Conservation (phyloP, 805 yeast genomes). For the Cyberlindnera saturnus region DNA sequence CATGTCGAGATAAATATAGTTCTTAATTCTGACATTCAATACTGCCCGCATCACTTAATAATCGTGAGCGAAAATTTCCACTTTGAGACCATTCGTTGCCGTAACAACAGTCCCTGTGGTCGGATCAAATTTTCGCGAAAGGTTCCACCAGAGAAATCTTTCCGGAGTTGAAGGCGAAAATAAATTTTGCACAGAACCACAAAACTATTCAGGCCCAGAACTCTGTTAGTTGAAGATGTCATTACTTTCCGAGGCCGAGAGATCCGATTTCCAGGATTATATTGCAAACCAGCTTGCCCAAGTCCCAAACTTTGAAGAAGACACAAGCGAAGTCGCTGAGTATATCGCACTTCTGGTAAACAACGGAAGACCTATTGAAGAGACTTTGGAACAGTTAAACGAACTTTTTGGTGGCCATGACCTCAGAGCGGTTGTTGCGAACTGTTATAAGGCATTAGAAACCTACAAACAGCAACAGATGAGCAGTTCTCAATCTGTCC, state of each 20-base stretch:
- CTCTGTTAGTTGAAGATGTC: slow-evolving; percentile 3
- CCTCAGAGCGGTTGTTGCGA: slow-evolving; percentile 49
- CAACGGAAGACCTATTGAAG: slow-evolving; percentile 56
- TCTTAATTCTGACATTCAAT: too few relatives aligned
- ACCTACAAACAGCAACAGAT: slow-evolving; percentile 21
- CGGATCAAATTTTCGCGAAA: too few relatives aligned
- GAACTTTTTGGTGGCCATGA: slow-evolving; percentile 57
- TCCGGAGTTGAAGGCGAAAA: too few relatives aligned
- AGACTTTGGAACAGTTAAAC: slow-evolving; percentile 54
- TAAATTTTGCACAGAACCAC: background rate
- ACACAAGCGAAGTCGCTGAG: slow-evolving; percentile 62
- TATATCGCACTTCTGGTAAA: slow-evolving; percentile 66
- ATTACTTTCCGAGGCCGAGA: slow-evolving; percentile 24
- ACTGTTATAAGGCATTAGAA: slow-evolving; percentile 52
- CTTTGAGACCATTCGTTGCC: too few relatives aligned
- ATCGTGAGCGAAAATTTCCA: too few relatives aligned
- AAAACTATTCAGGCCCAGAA: background rate
- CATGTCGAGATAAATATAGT: too few relatives aligned
- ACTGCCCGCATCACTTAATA: too few relatives aligned
- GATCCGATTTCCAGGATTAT: slow-evolving; percentile 36
- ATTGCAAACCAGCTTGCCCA: slow-evolving; percentile 36
- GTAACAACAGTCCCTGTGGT: too few relatives aligned
- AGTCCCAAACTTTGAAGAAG: slow-evolving; percentile 40
- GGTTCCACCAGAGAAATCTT: too few relatives aligned
- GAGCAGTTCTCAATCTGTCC: slow-evolving; percentile 2